These are phyloP conservation scores for Ceratocystis diversiconidia DNA, from an alignment of 2,329 filamentous ascomycete genomes.

Conservation along the genomic window DNA sequence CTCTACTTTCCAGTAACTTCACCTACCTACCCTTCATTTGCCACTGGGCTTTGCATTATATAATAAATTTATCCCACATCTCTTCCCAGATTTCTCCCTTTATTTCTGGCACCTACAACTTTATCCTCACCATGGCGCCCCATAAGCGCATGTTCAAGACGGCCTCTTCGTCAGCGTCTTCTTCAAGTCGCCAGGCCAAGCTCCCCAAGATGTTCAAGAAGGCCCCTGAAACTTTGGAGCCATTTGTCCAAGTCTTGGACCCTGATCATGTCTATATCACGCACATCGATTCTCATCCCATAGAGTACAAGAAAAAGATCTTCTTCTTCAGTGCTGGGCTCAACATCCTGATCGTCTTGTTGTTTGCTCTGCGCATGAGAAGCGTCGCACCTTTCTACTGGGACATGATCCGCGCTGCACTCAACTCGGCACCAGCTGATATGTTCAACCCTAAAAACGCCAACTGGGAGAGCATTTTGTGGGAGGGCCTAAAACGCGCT, in stretches of 20 bases:
- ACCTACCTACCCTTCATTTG: background rate
- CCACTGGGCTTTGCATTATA: background rate
- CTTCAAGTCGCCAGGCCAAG: slow-evolving; percentile 22
- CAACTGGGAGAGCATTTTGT: slow-evolving; percentile 41
- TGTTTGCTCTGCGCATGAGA: slow-evolving; percentile 56
- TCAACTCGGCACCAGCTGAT: slow-evolving; percentile 52
- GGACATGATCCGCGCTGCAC: slow-evolving; percentile 45
- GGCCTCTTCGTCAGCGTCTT: background rate
- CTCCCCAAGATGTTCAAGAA: slow-evolving; percentile 54
- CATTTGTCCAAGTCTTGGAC: slow-evolving; percentile 53
- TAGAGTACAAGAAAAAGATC: slow-evolving; percentile 63
- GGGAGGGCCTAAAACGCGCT: slow-evolving; percentile 45
- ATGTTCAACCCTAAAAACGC: slow-evolving; percentile 46
- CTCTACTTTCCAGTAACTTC: too few species aligned
- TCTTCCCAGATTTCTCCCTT: slow-evolving; percentile 7
- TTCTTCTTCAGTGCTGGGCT: slow-evolving; percentile 67
- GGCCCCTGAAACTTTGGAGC: slow-evolving; percentile 46
- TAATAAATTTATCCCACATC: slow-evolving; percentile 8
- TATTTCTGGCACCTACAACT: slow-evolving; percentile 2
- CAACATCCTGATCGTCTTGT: slow-evolving; percentile 51
- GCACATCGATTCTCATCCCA: slow-evolving; percentile 61
- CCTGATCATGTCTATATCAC: slow-evolving; percentile 64
- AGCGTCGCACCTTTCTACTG: slow-evolving; percentile 60
- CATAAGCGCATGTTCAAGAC: slow-evolving; percentile 17
- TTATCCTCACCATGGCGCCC: slow-evolving; percentile 21